phyloP scores from a whole-genome alignment of 805 yeast species.

The Maudiozyma turicensis region DNA sequence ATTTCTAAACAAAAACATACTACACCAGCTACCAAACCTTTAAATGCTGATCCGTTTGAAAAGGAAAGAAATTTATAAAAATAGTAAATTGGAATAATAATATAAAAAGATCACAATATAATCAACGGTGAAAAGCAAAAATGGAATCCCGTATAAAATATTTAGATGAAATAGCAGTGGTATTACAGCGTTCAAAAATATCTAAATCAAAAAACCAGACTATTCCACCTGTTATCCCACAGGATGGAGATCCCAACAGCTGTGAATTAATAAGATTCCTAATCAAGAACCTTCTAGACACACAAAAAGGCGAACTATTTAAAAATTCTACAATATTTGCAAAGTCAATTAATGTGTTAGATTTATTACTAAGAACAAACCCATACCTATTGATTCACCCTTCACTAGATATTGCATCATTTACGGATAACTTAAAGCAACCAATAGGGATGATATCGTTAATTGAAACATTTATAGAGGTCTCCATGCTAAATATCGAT shows the following conservation, averaged over 20 bases:
- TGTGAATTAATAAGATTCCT: conserved; percentile 16
- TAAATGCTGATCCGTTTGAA: too few relatives aligned
- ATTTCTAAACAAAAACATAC: too few relatives aligned
- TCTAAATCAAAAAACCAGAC: neutral
- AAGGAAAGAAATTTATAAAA: too few relatives aligned
- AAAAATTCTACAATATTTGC: conserved; percentile 17
- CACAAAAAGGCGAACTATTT: conserved; percentile 5
- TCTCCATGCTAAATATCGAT: conserved; percentile 11
- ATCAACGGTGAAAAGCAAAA: neutral
- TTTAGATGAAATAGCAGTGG: conserved; percentile 23
- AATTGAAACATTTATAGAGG: conserved; percentile 10
- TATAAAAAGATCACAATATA: neutral
- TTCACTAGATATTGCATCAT: neutral
- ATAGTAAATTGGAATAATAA: neutral
- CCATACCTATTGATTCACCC: conserved; percentile 12
- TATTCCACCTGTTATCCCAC: neutral
- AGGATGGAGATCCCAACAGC: conserved; percentile 11
- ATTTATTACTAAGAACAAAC: conserved; percentile 15
- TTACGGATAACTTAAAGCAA: neutral
- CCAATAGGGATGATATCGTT: conserved; percentile 13
- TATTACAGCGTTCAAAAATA: conserved; percentile 13
- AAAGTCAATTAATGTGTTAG: conserved; percentile 22
- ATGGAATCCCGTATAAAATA: conserved; percentile 25
- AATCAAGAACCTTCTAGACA: conserved; percentile 13
- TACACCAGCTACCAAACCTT: too few relatives aligned